These are phyloP conservation scores for Ramaria sp. DNA, from an alignment of 768 basidiomycete genomes.

Conservation along the genomic window DNA sequence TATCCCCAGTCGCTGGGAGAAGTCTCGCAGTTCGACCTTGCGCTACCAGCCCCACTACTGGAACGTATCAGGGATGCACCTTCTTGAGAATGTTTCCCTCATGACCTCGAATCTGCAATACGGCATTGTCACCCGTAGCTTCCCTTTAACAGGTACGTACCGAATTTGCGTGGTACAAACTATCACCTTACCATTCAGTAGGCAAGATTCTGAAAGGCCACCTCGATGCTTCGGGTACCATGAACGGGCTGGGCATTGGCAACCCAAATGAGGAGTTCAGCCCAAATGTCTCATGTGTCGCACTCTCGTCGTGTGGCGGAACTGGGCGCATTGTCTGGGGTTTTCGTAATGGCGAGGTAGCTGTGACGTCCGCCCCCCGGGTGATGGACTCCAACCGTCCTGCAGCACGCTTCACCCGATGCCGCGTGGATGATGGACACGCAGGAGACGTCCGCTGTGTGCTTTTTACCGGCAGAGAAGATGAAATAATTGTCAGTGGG, in stretches of 20 bases:
- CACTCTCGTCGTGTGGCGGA: conserved; percentile 47
- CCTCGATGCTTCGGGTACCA: conserved; percentile 51
- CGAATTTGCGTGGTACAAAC: not conserved
- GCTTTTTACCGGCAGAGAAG: conserved; percentile 48
- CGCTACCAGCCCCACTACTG: conserved; percentile 57
- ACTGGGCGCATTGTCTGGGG: conserved; percentile 70
- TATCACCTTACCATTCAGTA: not conserved
- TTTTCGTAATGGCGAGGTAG: conserved; percentile 55
- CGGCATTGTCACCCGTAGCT: conserved; percentile 63
- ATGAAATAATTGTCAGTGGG: conserved; percentile 4
- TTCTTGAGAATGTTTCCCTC: conserved; percentile 42
- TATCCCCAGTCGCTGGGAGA: conserved; percentile 52
- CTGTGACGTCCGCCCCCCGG: conserved; percentile 43
- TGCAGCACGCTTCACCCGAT: conserved; percentile 37
- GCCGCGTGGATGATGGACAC: conserved; percentile 49
- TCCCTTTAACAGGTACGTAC: conserved; percentile 45
- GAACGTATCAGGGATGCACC: conserved; percentile 44
- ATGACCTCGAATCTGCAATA: conserved; percentile 54
- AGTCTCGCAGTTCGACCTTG: conserved; percentile 47
- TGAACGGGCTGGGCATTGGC: conserved; percentile 49
- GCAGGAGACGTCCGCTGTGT: conserved; percentile 47
- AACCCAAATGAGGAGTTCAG: conserved; percentile 71
- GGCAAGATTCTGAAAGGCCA: conserved; percentile 55
- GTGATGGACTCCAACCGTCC: conserved; percentile 46
- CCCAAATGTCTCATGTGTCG: conserved; percentile 42